phyloP scores from a whole-genome alignment of 1,284 basidiomycete genomes.

The Amylostereum chailletii region DNA sequence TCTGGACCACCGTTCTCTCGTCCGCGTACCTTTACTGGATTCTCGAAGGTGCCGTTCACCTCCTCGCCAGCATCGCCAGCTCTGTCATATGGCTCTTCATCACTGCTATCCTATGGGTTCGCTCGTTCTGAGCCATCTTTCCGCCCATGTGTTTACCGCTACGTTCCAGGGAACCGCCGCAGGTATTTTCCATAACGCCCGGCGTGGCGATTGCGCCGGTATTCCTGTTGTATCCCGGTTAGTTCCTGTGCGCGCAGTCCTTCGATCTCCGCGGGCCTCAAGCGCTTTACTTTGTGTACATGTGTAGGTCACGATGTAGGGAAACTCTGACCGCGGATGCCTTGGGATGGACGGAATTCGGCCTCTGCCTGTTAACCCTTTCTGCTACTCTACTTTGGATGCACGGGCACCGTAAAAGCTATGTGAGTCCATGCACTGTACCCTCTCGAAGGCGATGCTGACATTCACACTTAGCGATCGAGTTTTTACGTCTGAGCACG shows the following conservation, averaged over 20 bases:
- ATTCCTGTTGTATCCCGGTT: conserved; percentile 43
- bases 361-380: conserved; percentile 53
- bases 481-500: no score
- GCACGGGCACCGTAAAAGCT: conserved; percentile 31
- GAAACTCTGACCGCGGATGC: conserved; percentile 65
- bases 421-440: conserved; percentile 23
- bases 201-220: conserved; percentile 51
- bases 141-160: neutral
- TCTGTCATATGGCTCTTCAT: conserved; percentile 66
- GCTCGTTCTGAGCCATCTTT: conserved; percentile 10
- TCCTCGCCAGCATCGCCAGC: conserved; percentile 65
- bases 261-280: conserved; percentile 8
- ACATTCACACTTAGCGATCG: no score
- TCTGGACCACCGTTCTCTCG: conserved; percentile 65
- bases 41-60: conserved; percentile 50
- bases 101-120: conserved; percentile 59
- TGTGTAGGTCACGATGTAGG: conserved; percentile 34
- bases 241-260: conserved; percentile 8
- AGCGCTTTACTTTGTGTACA: conserved; percentile 17
- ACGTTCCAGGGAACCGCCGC: conserved; percentile 47
- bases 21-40: conserved; percentile 64
- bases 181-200: conserved; percentile 55
- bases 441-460: no score
- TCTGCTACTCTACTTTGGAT: conserved; percentile 56
- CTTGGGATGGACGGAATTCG: conserved; percentile 66